phyloP scores from a whole-genome alignment of 2,329 filamentous ascomycete species.

The Ascochyta clinopodiicola region DNA sequence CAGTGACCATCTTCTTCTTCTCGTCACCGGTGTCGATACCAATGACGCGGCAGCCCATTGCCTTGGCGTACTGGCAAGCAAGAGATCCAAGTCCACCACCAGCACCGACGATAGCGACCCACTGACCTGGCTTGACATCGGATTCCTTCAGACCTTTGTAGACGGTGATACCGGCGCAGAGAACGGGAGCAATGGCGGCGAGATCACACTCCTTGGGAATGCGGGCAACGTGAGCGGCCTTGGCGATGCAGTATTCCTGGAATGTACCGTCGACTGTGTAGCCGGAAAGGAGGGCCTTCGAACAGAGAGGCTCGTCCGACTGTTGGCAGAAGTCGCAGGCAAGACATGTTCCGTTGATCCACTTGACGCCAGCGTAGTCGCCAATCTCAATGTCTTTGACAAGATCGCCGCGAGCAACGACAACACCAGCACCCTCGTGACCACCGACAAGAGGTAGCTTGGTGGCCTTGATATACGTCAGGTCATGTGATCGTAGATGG shows the following conservation, averaged over 20 bases:
- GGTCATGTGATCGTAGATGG: neutral
- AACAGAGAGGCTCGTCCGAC: constrained; percentile 82
- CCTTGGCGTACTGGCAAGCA: constrained; percentile 86
- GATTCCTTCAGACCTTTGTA: constrained; percentile 94
- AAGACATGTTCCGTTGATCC: constrained; percentile 89
- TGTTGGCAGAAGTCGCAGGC: constrained; percentile 83
- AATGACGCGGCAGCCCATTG: constrained; percentile 83
- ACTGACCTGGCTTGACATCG: constrained; percentile 74
- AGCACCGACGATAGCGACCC: constrained; percentile 83
- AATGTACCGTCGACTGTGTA: constrained; percentile 94
- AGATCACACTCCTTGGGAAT: constrained; percentile 79
- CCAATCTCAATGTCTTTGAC: constrained; percentile 79
- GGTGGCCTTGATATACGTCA: constrained; percentile 52
- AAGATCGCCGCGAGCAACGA: constrained; percentile 79
- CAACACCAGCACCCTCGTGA: constrained; percentile 77
- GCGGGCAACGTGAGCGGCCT: constrained; percentile 82
- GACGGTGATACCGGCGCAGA: constrained; percentile 86
- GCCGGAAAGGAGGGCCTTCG: constrained; percentile 76
- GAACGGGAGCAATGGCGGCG: constrained; percentile 77
- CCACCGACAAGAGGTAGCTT: constrained; percentile 89
- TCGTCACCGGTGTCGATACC: constrained; percentile 85
- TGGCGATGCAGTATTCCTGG: constrained; percentile 89
- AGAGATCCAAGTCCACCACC: constrained; percentile 82
- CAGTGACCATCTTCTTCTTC: constrained; percentile 73
- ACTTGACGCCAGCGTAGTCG: constrained; percentile 86